Evolutionary conservation across 768 basidiomycete genomes (phyloP), one percentile per base, ranked within the genome.

Genomic region (Trametes cubensis): DNA sequence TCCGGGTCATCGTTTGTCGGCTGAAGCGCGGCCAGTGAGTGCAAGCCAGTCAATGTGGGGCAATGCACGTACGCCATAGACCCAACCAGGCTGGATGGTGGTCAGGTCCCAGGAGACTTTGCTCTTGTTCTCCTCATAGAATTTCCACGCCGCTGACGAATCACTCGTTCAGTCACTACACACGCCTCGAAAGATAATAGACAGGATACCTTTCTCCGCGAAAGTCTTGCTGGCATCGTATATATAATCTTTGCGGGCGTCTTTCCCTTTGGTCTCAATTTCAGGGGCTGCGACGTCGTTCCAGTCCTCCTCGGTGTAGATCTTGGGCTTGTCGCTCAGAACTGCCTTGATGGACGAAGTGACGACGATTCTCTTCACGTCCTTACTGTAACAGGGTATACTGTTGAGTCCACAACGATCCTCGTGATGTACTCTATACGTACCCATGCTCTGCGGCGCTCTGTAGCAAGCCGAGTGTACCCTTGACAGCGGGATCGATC

Each of bases 401-500:
- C 13, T 17, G 21, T 5, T 7, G 8, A 17, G 14, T 34, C 5
- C 2, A 11, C 18, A 2, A 18, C 15, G 6, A 13, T 10, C 7
- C 18, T 17, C 28, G 7, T 14, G 28, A 4, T 5, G 25, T 28
- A 8, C 21, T 6, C 10, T 30, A 20, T 15, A 15, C 51, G 6
- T n/a, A 65, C 49, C 83, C 78, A 66, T 75, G 86, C 86, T 84
- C 23, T 86, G 81, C 67, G 6, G 84, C 80, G 45, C 84, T 85
- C 61, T 83, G 74, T 23, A 93, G 74, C 8, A 93, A 76, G 5
- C 83, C 79, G 0, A 83, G 65, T 0, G 91, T 93, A 1, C 92
- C 91, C 6, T 84, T 74, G 5, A 93, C 81, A 23, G 92, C 91
- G 4, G 92, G 92, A 17, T 71, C 73, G 64, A 91, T 85, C 34